phyloP scores from a whole-genome alignment of 306 rosid genomes.

The Glycine soja region DNA sequence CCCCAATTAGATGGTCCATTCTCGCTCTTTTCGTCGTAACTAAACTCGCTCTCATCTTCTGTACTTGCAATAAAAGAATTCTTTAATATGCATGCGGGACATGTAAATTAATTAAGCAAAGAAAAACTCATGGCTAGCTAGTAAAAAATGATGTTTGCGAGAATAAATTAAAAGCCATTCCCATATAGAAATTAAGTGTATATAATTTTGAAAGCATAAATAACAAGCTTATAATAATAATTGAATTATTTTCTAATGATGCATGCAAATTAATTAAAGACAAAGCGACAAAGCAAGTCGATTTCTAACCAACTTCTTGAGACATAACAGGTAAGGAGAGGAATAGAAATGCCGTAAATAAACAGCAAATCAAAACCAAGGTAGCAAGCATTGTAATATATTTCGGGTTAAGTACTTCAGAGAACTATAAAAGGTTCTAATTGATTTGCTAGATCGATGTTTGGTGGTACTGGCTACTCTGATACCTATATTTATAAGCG shows the following conservation, averaged over 20 bases:
- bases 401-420: no score
- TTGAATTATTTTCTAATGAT: neutral
- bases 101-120: neutral
- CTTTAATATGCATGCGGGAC: neutral
- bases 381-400: slow-evolving; percentile 4
- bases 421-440: no score
- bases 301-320: slow-evolving; percentile 62
- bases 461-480: neutral
- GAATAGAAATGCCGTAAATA: slow-evolving; percentile 42
- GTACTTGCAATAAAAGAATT: neutral
- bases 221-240: neutral
- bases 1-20: slow-evolving; percentile 75
- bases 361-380: slow-evolving; percentile 41
- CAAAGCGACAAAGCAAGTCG: neutral
- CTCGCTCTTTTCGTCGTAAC: slow-evolving; percentile 48
- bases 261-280: slow-evolving; percentile 1
- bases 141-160: neutral
- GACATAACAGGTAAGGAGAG: slow-evolving; percentile 40
- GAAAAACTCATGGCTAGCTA: neutral
- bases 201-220: neutral
- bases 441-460: neutral
- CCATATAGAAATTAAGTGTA: neutral
- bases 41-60: slow-evolving; percentile 71
- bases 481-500: slow-evolving; percentile 1
- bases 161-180: neutral